Base-by-base conservation (phyloP, 140 eudicot genomes). In the Cichorium intybus region DNA sequence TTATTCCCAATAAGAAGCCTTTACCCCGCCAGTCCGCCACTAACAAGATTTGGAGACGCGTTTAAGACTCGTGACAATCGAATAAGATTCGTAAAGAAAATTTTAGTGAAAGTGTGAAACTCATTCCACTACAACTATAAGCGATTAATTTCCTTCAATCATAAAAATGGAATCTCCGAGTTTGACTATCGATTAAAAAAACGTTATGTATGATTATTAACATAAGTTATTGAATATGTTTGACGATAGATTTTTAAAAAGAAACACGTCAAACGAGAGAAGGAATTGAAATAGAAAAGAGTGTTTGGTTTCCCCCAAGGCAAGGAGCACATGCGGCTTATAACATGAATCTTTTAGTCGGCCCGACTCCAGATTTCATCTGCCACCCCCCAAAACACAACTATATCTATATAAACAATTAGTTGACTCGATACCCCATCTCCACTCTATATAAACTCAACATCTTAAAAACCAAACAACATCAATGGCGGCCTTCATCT, bases 281-380 rank as follows among this genome's bases (percentile, higher is more conserved):
- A 14, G 49, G 18, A 43, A 43, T 43, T 14, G 49, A 43, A 14
- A 43, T 43, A 43, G 18, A 4, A 43, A 14, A 43, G 16, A 43
- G 49, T 27, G 5, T 14, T 39, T 39, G 49, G 15, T 3, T 15
- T 15, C 15, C 49, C 49, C 62, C 23, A 55, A 53, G 22, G 33
- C 72, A 7, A 34, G 24, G 15, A 66, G 72, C 58, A 69, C 65
- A 56, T 56, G 66, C 39, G 2, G 20, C 7, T 52, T 54, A 20
- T 66, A 10, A 49, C 66, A 46, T 62, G 14, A 54, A 72, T 65
- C 79, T 73, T 73, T 73, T 46, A 47, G 73, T 73, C 78, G 78
- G 78, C 54, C 73, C 62, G 78, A 64, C 73, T 51, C 47, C 4
- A 73, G 78, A 73, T 73, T 65, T 46, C 62, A 73, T 73, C 24